These are phyloP conservation scores for Cucurbita pepo DNA, from an alignment of 306 rosid genomes.

Conservation along the genomic window DNA sequence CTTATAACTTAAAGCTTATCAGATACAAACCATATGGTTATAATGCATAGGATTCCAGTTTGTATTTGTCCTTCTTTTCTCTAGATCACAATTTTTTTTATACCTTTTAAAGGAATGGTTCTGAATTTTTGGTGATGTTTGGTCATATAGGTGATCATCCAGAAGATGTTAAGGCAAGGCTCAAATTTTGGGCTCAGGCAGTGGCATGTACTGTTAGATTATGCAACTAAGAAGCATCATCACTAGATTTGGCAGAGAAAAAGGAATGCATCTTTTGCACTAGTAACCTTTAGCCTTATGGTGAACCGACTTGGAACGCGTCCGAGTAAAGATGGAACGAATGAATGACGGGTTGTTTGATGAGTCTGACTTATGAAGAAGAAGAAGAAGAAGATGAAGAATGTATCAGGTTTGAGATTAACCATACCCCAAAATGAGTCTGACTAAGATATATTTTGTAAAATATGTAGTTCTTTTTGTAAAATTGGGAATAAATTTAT, in stretches of 20 bases:
- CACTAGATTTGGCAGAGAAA: not conserved
- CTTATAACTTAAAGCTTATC: not conserved
- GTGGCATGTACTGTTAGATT: slow-evolving; percentile 79
- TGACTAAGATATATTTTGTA: slow-evolving; percentile 1
- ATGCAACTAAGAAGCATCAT: slow-evolving; percentile 32
- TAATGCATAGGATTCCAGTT: not conserved
- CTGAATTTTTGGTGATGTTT: not conserved
- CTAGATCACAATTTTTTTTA: not conserved
- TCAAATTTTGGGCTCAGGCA: slow-evolving; percentile 86
- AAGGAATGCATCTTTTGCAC: not conserved
- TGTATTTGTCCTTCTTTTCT: not conserved
- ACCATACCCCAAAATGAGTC: slow-evolving; percentile 6
- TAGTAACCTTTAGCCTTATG: not conserved
- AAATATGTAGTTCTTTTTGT: not conserved
- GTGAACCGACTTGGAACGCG: not conserved
- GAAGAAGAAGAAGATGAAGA: not conserved
- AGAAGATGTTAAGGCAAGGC: slow-evolving; percentile 85
- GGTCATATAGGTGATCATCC: slow-evolving; percentile 63
- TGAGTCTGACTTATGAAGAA: not conserved
- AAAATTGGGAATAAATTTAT: not conserved
- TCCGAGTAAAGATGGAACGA: not conserved
- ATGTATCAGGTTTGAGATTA: slow-evolving; percentile 9
- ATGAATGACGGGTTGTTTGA: not conserved
- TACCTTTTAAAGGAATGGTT: not conserved
- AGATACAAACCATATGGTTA: not conserved